These are phyloP conservation scores for Myxozyma mucilagina DNA, from an alignment of 805 yeast genomes.

Conservation along the genomic window DNA sequence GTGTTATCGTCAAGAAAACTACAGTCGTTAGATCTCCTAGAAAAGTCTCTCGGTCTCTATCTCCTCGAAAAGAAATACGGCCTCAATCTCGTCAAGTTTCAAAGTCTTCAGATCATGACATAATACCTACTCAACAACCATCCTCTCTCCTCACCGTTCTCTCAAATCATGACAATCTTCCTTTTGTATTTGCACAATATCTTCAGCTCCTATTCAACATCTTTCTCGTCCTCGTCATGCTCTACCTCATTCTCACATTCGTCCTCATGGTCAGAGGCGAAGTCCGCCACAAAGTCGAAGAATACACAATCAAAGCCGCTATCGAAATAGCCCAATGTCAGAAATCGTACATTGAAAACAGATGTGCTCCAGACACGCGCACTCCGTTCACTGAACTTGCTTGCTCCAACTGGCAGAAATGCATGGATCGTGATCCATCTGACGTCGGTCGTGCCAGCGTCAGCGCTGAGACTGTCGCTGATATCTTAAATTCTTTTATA, in stretches of 20 bases:
- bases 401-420: slow-evolving; percentile 74
- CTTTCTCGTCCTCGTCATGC: slow-evolving; percentile 50
- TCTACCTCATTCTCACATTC: slow-evolving; percentile 54
- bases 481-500: slow-evolving; percentile 73
- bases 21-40: slow-evolving; percentile 25
- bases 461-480: slow-evolving; percentile 81
- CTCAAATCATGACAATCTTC: slow-evolving; percentile 39
- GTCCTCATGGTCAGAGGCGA: slow-evolving; percentile 62
- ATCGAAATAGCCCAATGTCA: slow-evolving; percentile 70
- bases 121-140: not conserved
- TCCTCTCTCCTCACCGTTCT: slow-evolving; percentile 17
- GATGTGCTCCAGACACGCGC: slow-evolving; percentile 62
- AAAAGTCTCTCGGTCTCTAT: slow-evolving; percentile 34
- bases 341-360: slow-evolving; percentile 66
- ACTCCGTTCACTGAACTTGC: slow-evolving; percentile 73
- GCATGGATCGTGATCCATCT: slow-evolving; percentile 79
- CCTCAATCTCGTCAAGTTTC: not conserved
- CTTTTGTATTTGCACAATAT: slow-evolving; percentile 60
- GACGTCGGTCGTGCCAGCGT: slow-evolving; percentile 65
- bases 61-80: slow-evolving; percentile 12
- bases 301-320: slow-evolving; percentile 58
- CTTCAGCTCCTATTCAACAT: slow-evolving; percentile 64
- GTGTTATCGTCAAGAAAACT: slow-evolving; percentile 22
- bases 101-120: no score
- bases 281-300: slow-evolving; percentile 67